Percentiles rank a stretch among this genome's conserved stretches.
Evolutionary conservation across 805 yeast genomes (phyloP).

Genomic region (Crinitomyces ghanaensis): DNA sequence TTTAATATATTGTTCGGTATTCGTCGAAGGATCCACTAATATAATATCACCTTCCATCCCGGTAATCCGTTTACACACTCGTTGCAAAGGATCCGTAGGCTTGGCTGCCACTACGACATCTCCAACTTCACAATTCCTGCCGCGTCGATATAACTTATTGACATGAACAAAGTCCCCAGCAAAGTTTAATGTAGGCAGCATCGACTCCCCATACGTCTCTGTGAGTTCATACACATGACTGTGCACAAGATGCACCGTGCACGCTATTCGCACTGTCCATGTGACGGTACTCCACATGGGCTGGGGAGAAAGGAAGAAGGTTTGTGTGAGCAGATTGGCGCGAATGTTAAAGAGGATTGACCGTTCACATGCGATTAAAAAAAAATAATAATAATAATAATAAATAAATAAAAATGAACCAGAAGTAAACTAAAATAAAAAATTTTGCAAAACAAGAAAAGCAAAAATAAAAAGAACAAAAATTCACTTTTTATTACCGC

Average conservation of each 20-base stretch:
- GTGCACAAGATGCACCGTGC: conserved; percentile 47
- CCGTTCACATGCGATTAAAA: too few species aligned
- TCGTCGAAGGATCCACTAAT: conserved; percentile 54
- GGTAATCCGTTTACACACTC: conserved; percentile 86
- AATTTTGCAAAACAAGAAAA: too few species aligned
- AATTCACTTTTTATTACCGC: conserved; percentile 7
- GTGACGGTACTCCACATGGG: conserved; percentile 15
- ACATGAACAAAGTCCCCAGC: conserved; percentile 68
- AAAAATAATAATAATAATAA: too few species aligned
- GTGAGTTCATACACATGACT: conserved; percentile 61
- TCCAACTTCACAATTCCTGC: conserved; percentile 61
- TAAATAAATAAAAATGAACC: too few species aligned
- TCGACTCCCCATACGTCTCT: conserved; percentile 84
- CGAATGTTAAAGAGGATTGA: too few species aligned
- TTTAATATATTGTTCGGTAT: conserved; percentile 39
- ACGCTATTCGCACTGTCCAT: conserved; percentile 27
- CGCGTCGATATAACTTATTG: conserved; percentile 48
- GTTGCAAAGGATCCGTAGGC: conserved; percentile 75
- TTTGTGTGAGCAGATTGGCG: too few species aligned
- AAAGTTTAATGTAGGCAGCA: conserved; percentile 81
- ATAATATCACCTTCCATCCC: conserved; percentile 95
- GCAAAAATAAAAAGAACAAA: too few species aligned
- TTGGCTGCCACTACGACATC: conserved; percentile 81
- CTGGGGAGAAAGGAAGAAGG: too few species aligned
- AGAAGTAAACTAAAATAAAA: too few species aligned